A percentile compares a stretch with the other conserved stretches of the same genome.
These are phyloP conservation scores for Salix brachista DNA, from an alignment of 345 rosid species.

Conservation along the genomic window DNA sequence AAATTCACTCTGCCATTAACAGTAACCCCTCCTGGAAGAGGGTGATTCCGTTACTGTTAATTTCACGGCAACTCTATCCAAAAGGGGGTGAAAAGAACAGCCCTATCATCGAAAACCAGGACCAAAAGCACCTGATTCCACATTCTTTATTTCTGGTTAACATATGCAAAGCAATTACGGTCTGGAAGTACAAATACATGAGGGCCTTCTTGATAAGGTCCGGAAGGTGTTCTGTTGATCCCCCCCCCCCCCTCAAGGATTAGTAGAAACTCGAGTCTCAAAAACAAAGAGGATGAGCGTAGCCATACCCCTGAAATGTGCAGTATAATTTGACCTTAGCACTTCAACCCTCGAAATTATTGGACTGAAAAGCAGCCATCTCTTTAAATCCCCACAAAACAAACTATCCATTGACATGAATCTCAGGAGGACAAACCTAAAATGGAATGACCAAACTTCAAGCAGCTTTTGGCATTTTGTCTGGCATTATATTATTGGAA, in stretches of 20 bases:
- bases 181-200: conserved; percentile 5
- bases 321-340: not conserved
- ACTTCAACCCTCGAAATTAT: conserved; percentile 8
- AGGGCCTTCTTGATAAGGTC: not conserved
- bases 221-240: not conserved
- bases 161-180: conserved; percentile 10
- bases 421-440: conserved; percentile 7
- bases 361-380: conserved; percentile 12
- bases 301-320: conserved; percentile 1
- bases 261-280: not conserved
- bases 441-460: conserved; percentile 8
- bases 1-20: not conserved
- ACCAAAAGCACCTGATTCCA: not conserved
- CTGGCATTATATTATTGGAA: conserved; percentile 56
- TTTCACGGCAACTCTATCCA: no score
- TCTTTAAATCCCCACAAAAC: conserved; percentile 2
- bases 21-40: not conserved
- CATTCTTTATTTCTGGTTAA: conserved; percentile 11
- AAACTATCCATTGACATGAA: conserved; percentile 11
- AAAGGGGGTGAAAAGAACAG: not conserved
- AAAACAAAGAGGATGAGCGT: conserved; percentile 1
- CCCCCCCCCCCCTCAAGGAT: not conserved
- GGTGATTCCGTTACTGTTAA: not conserved
- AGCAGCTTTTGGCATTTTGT: conserved; percentile 45
- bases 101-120: not conserved